Evolutionary conservation across 2,329 filamentous ascomycete genomes (phyloP).

Genomic region (Ascochyta fabae): DNA sequence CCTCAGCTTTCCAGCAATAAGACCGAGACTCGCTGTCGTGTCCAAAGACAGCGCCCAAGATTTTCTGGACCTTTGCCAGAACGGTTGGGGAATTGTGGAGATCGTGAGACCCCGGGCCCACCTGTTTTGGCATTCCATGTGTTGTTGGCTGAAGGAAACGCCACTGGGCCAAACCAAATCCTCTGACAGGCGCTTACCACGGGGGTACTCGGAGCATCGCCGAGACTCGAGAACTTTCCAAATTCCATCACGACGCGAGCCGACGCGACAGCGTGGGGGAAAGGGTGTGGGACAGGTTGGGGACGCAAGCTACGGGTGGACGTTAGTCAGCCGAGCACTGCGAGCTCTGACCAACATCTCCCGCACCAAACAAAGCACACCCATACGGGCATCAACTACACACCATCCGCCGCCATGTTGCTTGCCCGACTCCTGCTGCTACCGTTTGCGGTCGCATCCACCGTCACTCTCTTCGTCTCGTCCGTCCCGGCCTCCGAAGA

Average conservation of each 20-base stretch:
- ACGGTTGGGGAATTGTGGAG: slow-evolving; percentile 35
- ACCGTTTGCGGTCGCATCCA: slow-evolving; percentile 48
- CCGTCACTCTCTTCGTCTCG: slow-evolving; percentile 60
- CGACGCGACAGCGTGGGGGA: slow-evolving; percentile 1
- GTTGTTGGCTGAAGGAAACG: slow-evolving; percentile 28
- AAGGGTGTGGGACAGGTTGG: background rate
- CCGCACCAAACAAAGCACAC: slow-evolving; percentile 1
- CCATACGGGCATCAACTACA: slow-evolving; percentile 1
- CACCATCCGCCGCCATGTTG: slow-evolving; percentile 42
- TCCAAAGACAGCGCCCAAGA: slow-evolving; percentile 22
- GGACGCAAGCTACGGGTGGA: background rate
- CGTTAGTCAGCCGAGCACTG: slow-evolving; percentile 9
- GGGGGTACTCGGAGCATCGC: slow-evolving; percentile 10
- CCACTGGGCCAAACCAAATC: slow-evolving; percentile 23
- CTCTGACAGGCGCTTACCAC: background rate
- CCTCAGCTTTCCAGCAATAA: slow-evolving; percentile 28
- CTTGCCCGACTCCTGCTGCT: slow-evolving; percentile 45
- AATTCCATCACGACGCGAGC: slow-evolving; percentile 2
- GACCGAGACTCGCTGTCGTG: slow-evolving; percentile 15
- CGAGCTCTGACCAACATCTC: slow-evolving; percentile 8
- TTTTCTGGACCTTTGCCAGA: slow-evolving; percentile 29
- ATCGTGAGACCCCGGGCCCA: slow-evolving; percentile 40
- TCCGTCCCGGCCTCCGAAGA: slow-evolving; percentile 86
- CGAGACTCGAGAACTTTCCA: slow-evolving; percentile 2
- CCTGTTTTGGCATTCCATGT: slow-evolving; percentile 35